Percentiles rank a stretch among this genome's conserved stretches.
Evolutionary conservation across 495 filamentous ascomycete genomes (phyloP).

Genomic region (Aspergillus wentii): DNA sequence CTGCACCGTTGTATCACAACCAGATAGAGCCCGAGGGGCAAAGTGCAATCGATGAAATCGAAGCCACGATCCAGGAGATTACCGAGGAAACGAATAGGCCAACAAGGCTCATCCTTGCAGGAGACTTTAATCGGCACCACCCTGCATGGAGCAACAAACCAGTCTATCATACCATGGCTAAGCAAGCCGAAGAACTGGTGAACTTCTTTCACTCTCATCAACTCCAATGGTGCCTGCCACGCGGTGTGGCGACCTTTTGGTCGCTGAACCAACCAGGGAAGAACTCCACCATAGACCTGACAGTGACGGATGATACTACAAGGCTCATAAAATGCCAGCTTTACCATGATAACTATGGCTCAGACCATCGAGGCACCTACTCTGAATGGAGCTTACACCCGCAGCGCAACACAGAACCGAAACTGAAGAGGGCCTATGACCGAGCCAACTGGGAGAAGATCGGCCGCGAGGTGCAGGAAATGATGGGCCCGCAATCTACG

Average conservation of each 20-base stretch:
- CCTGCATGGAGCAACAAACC: conserved; percentile 11
- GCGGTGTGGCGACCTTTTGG: conserved; percentile 6
- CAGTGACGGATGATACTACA: conserved; percentile 5
- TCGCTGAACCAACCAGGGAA: conserved; percentile 9
- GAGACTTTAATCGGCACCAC: conserved; percentile 22
- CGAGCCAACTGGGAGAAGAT: conserved; percentile 19
- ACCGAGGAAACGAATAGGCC: background rate
- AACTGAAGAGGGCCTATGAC: conserved; percentile 17
- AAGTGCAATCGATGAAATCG: conserved; percentile 9
- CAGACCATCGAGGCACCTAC: conserved; percentile 12
- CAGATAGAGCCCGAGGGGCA: too few relatives aligned
- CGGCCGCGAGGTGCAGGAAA: conserved; percentile 6
- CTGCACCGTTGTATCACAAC: conserved; percentile 4
- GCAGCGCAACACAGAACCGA: conserved; percentile 3
- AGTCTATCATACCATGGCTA: background rate
- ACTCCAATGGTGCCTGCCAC: conserved; percentile 7
- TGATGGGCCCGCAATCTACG: conserved; percentile 7
- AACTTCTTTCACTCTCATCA: conserved; percentile 8
- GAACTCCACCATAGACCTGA: conserved; percentile 7
- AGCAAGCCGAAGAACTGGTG: conserved; percentile 10
- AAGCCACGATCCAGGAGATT: conserved; percentile 11
- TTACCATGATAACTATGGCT: conserved; percentile 17
- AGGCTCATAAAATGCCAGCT: conserved; percentile 16
- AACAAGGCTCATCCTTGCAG: conserved; percentile 14
- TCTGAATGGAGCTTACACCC: conserved; percentile 16